phyloP scores from a whole-genome alignment of 768 basidiomycete species.

The Lentinus tigrinus region DNA sequence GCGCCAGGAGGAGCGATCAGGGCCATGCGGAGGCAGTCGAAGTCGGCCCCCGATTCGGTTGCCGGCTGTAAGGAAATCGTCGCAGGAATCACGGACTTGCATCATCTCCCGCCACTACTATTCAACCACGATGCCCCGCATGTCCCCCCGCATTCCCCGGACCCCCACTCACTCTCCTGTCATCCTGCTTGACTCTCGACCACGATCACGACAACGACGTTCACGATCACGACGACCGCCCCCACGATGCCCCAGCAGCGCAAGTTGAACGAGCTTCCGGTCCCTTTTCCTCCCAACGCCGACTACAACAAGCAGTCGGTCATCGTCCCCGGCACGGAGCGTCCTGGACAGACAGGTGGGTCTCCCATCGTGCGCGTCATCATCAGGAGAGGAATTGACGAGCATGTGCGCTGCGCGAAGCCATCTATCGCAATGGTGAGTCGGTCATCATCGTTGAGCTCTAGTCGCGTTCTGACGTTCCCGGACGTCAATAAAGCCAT shows the following conservation, averaged over 20 bases:
- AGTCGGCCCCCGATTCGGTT: not conserved
- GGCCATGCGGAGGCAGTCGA: not conserved
- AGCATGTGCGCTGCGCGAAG: not conserved
- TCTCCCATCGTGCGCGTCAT: not conserved
- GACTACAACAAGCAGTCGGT: conserved; percentile 63
- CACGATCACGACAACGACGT: too few relatives aligned
- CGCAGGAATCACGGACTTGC: not conserved
- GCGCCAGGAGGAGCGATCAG: not conserved
- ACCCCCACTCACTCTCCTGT: not conserved
- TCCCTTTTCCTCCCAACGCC: conserved; percentile 34
- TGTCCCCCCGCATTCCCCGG: not conserved
- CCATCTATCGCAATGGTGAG: conserved; percentile 11
- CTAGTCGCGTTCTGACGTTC: not conserved
- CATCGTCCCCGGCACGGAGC: conserved; percentile 73
- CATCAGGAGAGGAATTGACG: not conserved
- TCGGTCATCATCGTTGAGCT: not conserved
- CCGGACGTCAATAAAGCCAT: not conserved
- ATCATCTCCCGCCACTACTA: not conserved
- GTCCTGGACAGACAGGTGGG: conserved; percentile 78
- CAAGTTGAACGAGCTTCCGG: conserved; percentile 13
- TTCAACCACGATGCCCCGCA: not conserved
- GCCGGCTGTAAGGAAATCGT: not conserved
- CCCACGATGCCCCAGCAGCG: not conserved
- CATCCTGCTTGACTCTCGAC: not conserved
- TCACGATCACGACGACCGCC: too few relatives aligned